Percentiles rank a stretch among this genome's conserved stretches.
Evolutionary conservation across 768 basidiomycete species (phyloP).

Genomic region (Pulveroboletus sp.): DNA sequence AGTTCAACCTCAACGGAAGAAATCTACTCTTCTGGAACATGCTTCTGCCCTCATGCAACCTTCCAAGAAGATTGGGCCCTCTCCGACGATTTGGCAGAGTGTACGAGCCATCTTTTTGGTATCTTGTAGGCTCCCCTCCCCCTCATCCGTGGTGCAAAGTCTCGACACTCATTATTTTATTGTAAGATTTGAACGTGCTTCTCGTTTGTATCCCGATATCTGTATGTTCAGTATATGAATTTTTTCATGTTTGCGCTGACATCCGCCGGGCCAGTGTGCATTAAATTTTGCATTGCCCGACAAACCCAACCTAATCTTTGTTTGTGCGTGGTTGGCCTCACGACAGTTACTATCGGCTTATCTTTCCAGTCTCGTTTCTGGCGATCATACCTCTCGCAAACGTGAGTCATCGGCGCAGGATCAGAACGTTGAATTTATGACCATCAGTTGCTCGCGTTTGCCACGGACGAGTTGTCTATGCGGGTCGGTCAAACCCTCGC

Average conservation of each 20-base stretch:
- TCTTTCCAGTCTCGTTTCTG: conserved; percentile 61
- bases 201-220: conserved; percentile 72
- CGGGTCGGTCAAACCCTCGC: conserved; percentile 83
- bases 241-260: not conserved
- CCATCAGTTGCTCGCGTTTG: conserved; percentile 69
- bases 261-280: conserved; percentile 55
- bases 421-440: not conserved
- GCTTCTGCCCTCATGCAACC: conserved; percentile 37
- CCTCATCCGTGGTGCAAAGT: not conserved
- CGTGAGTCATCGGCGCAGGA: conserved; percentile 31
- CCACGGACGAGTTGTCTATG: conserved; percentile 83
- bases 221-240: conserved; percentile 32
- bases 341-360: not conserved
- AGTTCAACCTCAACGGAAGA: conserved; percentile 3
- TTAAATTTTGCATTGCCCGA: conserved; percentile 56
- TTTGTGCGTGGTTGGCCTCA: conserved; percentile 52
- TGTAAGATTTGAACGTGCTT: conserved; percentile 65
- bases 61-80: conserved; percentile 31
- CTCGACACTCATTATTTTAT: not conserved
- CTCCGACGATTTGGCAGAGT: conserved; percentile 47
- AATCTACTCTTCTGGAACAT: conserved; percentile 10
- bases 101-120: conserved; percentile 50
- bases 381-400: conserved; percentile 86
- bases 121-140: conserved; percentile 46
- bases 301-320: conserved; percentile 62